Evolutionary conservation across 2,329 filamentous ascomycete genomes (phyloP), one percentile per base, ranked within the genome.

Genomic region (Verticillium dahliae): DNA sequence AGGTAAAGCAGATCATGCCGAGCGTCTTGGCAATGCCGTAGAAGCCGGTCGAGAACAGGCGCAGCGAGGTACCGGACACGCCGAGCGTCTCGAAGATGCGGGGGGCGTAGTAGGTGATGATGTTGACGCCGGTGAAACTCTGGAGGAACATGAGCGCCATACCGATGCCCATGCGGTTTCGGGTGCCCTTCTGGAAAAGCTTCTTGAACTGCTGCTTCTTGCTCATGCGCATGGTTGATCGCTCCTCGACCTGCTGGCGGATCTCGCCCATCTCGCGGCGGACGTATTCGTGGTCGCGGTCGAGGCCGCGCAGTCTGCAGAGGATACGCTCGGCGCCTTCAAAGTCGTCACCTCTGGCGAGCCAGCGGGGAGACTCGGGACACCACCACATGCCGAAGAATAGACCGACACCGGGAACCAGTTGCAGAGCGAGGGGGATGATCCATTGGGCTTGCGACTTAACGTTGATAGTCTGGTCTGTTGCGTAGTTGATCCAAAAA

Each of bases 41-140:
- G 58, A 79, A 73, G 0, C 76, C 76, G 1, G 76, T 78, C 1
- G 71, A 72, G 64, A 76, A 74, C 22, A 76, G 70, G 61, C 69
- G 71, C 6, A 69, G 63, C 0, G 69, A 68, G 10, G 72, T 75
- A 0, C 74, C 73, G 0, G 67, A 56, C 18, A 75, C 70, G 1
- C 74, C 77, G 5, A 76, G 71, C 13, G 69, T 75, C 65, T 73
- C 70, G 58, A 79, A 73, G 35, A 78, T 72, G 18, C 70, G 69
- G 3, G 70, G 69, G 1, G 70, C 67, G 66, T 86, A 88, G 71
- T 87, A 87, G 3, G 82, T 83, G 59, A 88, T 86, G 37, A 87
- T 83, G 69, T 87, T 83, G 65, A 82, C 81, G 56, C 84, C 81
- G 0, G 71, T 73, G 56, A 73, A 69, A 35, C 69, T 70, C 65